Base-by-base conservation (phyloP, 1,284 basidiomycete genomes). In the Neonothopanus nambi region DNA sequence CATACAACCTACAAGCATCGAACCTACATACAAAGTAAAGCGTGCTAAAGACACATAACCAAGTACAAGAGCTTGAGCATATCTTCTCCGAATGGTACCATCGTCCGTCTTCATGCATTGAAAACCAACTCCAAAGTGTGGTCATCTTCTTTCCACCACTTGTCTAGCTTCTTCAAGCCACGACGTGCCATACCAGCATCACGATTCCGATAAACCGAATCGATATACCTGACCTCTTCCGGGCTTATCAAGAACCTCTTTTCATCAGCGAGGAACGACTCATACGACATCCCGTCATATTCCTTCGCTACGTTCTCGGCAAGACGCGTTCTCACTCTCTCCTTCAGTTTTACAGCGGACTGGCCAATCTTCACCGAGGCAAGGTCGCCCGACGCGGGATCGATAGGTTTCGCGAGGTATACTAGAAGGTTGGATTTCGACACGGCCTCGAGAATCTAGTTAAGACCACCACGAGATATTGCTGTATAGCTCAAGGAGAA, bases 121-220 rank as follows among this genome's bases (percentile, higher is more conserved):
- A 56, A 49, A 4, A 60, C 57, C 35, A 52, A 45, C 23, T 58
- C 59, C 26, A 65, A 61, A 58, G 72, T 64, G 62, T 71, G 48
- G 64, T 74, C 62, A 75, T 81, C 69, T 72, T 81, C 67, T 74
- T 82, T 23, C 71, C 72, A 61, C 30, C 52, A 42, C 36, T 58
- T 55, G 20, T 48, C 49, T 7, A 57, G 41, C 28, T 37, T 50
- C 44, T 57, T 57, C 28, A 52, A 24, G 5, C 48, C 41, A 21
- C 60, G 50, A 11, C 54, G 42, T 7, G 52, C 52, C 39, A 48
- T 26, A 23, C 39, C 37, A 24, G 47, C 40, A 47, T 61, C 60
- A 41, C 60, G 35, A 45, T 57, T 62, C 36, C 61, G 61, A 35
- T 61, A 62, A 5, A 60, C 57, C n/a, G 59, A 61, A 18, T 59